Conservation (phyloP, 75 land plant species). For the Cryptomeria japonica region DNA sequence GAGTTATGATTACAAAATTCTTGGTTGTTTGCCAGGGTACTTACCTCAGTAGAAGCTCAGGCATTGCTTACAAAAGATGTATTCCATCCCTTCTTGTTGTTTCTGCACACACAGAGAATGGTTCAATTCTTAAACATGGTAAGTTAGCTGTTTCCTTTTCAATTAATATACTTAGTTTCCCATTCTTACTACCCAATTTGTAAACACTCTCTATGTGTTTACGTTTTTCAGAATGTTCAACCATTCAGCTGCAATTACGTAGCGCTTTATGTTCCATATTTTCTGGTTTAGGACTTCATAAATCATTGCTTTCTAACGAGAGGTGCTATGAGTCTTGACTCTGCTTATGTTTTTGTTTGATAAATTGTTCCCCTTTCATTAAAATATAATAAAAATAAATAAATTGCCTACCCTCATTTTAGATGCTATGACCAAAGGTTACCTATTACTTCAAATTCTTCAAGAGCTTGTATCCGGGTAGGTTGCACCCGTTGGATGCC, state of each 20-base stretch:
- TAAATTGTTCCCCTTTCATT: background rate
- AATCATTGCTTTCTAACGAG: background rate
- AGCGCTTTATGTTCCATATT: background rate
- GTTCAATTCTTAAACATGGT: background rate
- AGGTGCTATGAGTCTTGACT: background rate
- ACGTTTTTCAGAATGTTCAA: background rate
- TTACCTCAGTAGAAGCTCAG: background rate
- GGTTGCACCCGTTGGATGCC: background rate
- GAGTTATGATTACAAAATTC: background rate
- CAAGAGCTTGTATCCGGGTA: background rate
- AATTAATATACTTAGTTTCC: background rate
- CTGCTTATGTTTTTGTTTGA: background rate
- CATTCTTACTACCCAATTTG: background rate
- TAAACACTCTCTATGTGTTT: background rate
- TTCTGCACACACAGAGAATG: background rate
- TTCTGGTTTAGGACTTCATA: background rate
- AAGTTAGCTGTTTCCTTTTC: background rate
- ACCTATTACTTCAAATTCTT: background rate
- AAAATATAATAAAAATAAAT: no score
- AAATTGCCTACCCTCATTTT: background rate
- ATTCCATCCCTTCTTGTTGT: background rate
- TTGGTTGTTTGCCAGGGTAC: background rate
- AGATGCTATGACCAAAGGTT: background rate
- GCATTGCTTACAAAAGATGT: background rate
- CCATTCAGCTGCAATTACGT: background rate